A percentile compares a stretch with the other conserved stretches of the same genome.
phyloP scores from a whole-genome alignment of 306 rosid species.

The Rubus parviflorus region DNA sequence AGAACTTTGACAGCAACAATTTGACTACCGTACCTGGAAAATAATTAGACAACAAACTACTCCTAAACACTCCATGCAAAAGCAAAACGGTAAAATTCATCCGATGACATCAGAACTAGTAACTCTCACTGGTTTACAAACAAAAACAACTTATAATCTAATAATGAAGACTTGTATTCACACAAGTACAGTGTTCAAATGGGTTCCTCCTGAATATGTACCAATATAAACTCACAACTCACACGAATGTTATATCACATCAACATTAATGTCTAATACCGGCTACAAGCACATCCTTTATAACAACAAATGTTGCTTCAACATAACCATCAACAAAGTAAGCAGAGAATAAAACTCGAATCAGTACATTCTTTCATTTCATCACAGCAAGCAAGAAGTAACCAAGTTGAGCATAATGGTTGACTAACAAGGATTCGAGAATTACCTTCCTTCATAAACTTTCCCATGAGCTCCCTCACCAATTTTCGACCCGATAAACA shows the following conservation, averaged over 20 bases:
- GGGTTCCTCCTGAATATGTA: background rate
- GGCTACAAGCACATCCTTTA: background rate
- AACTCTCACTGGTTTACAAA: background rate
- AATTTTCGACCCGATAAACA: constrained; percentile 80
- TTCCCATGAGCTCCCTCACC: constrained; percentile 99
- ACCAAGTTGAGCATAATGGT: background rate
- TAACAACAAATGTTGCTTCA: background rate
- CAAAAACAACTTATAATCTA: background rate
- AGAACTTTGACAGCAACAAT: constrained; percentile 93
- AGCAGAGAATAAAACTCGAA: background rate
- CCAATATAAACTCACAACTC: background rate
- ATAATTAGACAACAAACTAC: constrained; percentile 32
- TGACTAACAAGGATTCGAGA: constrained; percentile 19
- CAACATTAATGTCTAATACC: background rate
- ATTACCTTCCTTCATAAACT: constrained; percentile 98
- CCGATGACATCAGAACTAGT: constrained; percentile 4
- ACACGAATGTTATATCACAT: background rate
- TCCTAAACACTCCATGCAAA: constrained; percentile 1
- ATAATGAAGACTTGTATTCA: background rate
- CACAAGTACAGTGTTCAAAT: background rate
- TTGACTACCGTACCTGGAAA: constrained; percentile 71
- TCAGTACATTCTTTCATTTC: background rate
- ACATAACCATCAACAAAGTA: background rate
- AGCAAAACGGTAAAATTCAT: background rate
- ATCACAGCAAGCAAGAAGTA: constrained; percentile 5